Conservation (phyloP, 2,329 filamentous ascomycete genomes). For the Alternaria consortialis region DNA sequence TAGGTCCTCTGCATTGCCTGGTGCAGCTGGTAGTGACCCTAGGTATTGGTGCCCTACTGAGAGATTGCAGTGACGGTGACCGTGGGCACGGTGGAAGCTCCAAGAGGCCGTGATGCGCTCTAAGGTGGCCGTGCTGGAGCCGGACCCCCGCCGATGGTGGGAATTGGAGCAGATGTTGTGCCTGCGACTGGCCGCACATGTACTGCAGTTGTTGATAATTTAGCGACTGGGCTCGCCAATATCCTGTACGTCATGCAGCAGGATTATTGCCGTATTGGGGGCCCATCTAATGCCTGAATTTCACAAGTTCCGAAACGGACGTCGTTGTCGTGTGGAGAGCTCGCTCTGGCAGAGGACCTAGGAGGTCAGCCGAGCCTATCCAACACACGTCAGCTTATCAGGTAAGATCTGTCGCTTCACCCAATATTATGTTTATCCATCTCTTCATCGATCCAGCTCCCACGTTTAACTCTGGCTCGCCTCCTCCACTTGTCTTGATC, state of each 20-base stretch:
- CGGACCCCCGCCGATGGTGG: not conserved
- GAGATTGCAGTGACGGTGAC: not conserved
- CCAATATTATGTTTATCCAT: slow-evolving; percentile 47
- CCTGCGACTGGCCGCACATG: not conserved
- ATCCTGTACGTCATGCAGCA: not conserved
- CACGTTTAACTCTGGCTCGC: slow-evolving; percentile 20
- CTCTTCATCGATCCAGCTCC: slow-evolving; percentile 48
- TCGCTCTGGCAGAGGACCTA: not conserved
- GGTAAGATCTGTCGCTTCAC: slow-evolving; percentile 18
- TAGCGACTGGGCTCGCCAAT: not conserved
- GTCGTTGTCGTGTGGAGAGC: not conserved
- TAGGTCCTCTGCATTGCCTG: not conserved
- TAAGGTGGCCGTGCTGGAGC: not conserved
- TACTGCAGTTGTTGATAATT: not conserved
- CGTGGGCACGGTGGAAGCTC: not conserved
- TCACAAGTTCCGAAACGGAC: not conserved
- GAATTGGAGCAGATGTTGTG: not conserved
- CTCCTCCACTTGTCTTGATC: slow-evolving; percentile 35
- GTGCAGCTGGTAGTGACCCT: not conserved
- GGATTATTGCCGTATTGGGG: not conserved
- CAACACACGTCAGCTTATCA: not conserved
- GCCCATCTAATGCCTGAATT: not conserved
- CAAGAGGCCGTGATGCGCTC: not conserved
- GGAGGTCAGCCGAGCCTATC: not conserved
- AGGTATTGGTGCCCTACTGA: not conserved